Percentiles rank a stretch among this genome's conserved stretches.
Conservation (phyloP, 352 stramenopile species). For the Phytophthora rubi region DNA sequence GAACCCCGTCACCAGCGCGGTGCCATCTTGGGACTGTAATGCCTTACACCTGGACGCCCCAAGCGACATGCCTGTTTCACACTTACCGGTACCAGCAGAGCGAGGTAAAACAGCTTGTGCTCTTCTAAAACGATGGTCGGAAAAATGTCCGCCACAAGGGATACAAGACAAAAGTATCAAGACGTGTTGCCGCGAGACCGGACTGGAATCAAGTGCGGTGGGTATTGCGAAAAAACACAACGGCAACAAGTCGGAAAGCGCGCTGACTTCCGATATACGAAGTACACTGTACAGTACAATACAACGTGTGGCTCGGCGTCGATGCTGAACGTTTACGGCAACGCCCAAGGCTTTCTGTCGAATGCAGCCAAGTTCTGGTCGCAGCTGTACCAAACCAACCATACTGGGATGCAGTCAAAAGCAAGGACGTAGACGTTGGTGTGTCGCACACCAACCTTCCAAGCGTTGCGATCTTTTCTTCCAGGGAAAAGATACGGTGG, state of each 20-base stretch:
- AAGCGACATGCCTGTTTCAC: background rate
- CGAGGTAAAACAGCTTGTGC: too few species aligned
- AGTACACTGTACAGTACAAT: too few species aligned
- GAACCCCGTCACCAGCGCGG: background rate
- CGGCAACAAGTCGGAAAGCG: background rate
- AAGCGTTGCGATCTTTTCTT: slow-evolving; percentile 21
- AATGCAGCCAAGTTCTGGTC: background rate
- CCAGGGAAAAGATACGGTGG: slow-evolving; percentile 25
- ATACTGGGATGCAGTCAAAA: too few species aligned
- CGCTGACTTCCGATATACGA: slow-evolving; percentile 11
- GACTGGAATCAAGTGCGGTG: slow-evolving; percentile 13
- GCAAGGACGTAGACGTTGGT: background rate
- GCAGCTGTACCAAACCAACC: background rate
- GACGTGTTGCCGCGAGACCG: slow-evolving; percentile 6
- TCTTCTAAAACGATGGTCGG: too few species aligned
- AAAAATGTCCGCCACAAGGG: background rate
- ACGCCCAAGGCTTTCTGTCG: background rate
- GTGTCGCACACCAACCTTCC: slow-evolving; percentile 3
- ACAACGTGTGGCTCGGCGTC: slow-evolving; percentile 3
- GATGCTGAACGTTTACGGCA: background rate
- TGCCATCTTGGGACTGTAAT: background rate
- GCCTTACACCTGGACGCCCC: background rate
- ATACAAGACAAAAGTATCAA: slow-evolving; percentile 18
- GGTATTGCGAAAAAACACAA: background rate
- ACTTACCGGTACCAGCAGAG: too few species aligned